Evolutionary conservation across 73 alveolate genomes (phyloP).

Genomic region (Paramecium tetraurelia): DNA sequence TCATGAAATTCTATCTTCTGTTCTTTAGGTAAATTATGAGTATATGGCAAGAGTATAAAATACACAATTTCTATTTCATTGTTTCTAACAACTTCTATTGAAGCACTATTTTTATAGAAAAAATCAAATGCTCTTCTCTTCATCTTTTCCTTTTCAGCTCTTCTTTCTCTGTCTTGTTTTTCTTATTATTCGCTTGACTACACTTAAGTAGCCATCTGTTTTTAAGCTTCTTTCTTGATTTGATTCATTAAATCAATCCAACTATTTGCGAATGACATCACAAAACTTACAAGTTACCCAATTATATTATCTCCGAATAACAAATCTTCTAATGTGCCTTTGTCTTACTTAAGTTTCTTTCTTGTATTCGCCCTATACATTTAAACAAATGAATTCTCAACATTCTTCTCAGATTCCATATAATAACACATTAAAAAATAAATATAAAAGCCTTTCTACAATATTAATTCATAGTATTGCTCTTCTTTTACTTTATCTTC

Average conservation of each 20-base stretch:
- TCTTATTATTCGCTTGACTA: conserved; percentile 14
- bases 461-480: conserved; percentile 26
- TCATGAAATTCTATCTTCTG: conserved; percentile 60
- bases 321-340: conserved; percentile 58
- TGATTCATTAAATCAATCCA: conserved; percentile 44
- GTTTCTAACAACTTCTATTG: conserved; percentile 52
- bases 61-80: conserved; percentile 61
- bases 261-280: conserved; percentile 54
- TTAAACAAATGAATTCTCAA: conserved; percentile 60
- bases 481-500: neutral
- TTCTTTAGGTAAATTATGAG: conserved; percentile 59
- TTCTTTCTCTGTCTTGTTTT: conserved; percentile 31
- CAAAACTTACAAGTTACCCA: conserved; percentile 57
- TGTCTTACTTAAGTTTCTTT: neutral
- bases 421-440: conserved; percentile 40
- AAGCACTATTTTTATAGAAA: conserved; percentile 48
- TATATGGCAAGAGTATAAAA: conserved; percentile 54
- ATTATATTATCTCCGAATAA: conserved; percentile 63
- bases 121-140: conserved; percentile 47
- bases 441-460: conserved; percentile 53
- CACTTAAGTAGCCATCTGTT: neutral
- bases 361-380: neutral
- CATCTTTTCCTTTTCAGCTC: neutral
- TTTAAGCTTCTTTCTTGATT: conserved; percentile 13
- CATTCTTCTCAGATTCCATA: conserved; percentile 49